These are phyloP conservation scores for Daldinia childiae DNA, from an alignment of 495 filamentous ascomycete genomes.

Conservation along the genomic window DNA sequence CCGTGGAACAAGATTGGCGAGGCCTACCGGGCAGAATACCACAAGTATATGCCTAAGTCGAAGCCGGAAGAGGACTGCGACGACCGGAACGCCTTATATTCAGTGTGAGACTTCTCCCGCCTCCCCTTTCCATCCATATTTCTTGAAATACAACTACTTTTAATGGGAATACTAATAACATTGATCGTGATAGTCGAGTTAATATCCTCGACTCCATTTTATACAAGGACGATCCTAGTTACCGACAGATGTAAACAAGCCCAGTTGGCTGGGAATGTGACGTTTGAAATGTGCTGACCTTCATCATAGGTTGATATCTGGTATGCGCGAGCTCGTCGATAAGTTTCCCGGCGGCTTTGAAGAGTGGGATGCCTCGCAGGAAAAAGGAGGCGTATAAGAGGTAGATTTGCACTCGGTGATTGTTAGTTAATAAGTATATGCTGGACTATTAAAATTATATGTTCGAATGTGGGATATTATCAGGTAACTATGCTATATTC, in stretches of 20 bases:
- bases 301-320: conserved; percentile 25
- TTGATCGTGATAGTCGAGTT: conserved; percentile 21
- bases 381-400: background rate
- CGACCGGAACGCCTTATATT: conserved; percentile 45
- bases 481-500: background rate
- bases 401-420: background rate
- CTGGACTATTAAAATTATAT: background rate
- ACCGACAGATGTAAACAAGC: conserved; percentile 30
- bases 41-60: conserved; percentile 31
- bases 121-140: background rate
- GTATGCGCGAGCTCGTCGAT: conserved; percentile 34
- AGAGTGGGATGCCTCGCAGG: conserved; percentile 17
- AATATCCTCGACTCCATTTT: conserved; percentile 38
- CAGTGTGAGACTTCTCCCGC: conserved; percentile 20
- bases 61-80: conserved; percentile 46
- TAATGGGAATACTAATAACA: background rate
- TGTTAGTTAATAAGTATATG: too few relatives aligned
- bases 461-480: background rate
- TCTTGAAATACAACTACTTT: background rate
- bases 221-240: conserved; percentile 34
- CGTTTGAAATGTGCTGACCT: conserved; percentile 1
- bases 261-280: background rate
- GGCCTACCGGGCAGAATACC: conserved; percentile 33
- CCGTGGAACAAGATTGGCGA: conserved; percentile 32
- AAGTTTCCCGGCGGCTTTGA: conserved; percentile 36